Evolutionary conservation across 2,329 filamentous ascomycete species (phyloP).

Genomic region (Microdochium trichocladiopsis): DNA sequence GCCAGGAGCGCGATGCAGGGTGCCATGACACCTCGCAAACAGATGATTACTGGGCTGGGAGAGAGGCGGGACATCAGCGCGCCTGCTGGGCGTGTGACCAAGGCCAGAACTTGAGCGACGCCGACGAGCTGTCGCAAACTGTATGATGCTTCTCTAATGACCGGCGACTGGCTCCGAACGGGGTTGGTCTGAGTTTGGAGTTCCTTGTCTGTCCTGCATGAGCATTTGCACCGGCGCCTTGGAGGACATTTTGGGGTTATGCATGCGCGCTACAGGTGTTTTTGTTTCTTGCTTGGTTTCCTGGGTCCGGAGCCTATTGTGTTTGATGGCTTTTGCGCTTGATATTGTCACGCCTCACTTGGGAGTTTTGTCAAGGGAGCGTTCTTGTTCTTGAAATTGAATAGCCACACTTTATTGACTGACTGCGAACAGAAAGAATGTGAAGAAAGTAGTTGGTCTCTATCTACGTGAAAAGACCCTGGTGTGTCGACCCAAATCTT

Average conservation of each 20-base stretch:
- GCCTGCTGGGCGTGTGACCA: not conserved
- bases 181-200: not conserved
- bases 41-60: slow-evolving; percentile 43
- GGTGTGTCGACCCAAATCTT: too few relatives aligned
- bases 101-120: not conserved
- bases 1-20: slow-evolving; percentile 62
- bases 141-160: not conserved
- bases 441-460: too few relatives aligned
- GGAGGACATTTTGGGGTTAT: not conserved
- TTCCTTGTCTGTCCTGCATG: not conserved
- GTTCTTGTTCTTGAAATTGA: not conserved
- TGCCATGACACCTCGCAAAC: slow-evolving; percentile 52
- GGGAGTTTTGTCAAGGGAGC: not conserved
- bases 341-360: not conserved
- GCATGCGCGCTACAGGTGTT: not conserved
- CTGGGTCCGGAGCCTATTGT: not conserved
- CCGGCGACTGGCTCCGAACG: not conserved
- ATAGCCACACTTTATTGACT: too few relatives aligned
- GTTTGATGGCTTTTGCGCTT: not conserved
- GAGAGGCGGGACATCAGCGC: slow-evolving; percentile 8
- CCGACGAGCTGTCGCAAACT: not conserved
- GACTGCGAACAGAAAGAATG: too few relatives aligned
- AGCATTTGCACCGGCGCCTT: not conserved
- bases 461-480: too few relatives aligned
- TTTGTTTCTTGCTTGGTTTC: not conserved